Percentiles rank a stretch among this genome's conserved stretches.
Evolutionary conservation across 2,329 filamentous ascomycete species (phyloP).

Genomic region (Rhinocladiella mackenziei): DNA sequence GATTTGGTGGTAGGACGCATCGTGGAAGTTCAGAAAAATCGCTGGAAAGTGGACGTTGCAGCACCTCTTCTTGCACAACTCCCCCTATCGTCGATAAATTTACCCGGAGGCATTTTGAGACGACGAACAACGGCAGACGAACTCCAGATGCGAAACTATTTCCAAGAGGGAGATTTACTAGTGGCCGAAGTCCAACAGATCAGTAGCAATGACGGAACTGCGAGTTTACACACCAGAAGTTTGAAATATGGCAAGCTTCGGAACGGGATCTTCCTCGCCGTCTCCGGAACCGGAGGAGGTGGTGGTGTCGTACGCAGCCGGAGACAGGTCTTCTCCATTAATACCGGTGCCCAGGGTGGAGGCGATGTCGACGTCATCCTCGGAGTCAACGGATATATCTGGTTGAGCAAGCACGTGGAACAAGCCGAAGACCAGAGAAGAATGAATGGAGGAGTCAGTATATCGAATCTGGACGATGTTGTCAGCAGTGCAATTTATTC

Average conservation of each 20-base stretch:
- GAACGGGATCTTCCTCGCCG: conserved; percentile 83
- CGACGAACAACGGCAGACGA: conserved; percentile 93
- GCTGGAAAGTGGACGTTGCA: conserved; percentile 93
- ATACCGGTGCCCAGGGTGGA: conserved; percentile 42
- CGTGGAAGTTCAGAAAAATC: conserved; percentile 84
- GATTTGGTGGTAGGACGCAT: conserved; percentile 93
- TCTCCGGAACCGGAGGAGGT: conserved; percentile 72
- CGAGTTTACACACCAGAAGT: conserved; percentile 81
- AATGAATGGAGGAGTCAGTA: conserved; percentile 46
- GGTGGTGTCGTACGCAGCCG: conserved; percentile 76
- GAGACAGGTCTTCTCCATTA: conserved; percentile 80
- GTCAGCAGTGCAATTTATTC: conserved; percentile 85
- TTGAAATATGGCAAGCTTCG: conserved; percentile 93
- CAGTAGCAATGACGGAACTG: conserved; percentile 72
- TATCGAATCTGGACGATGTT: conserved; percentile 83
- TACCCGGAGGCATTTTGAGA: conserved; percentile 87
- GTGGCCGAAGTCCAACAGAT: conserved; percentile 93
- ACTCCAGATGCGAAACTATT: conserved; percentile 95
- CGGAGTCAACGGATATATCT: conserved; percentile 95
- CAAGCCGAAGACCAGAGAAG: conserved; percentile 42
- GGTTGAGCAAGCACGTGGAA: conserved; percentile 81
- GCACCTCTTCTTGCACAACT: conserved; percentile 80
- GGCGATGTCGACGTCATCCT: conserved; percentile 73
- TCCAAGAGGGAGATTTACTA: conserved; percentile 87
- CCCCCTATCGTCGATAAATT: conserved; percentile 84